phyloP scores from a whole-genome alignment of 2,329 filamentous ascomycete genomes.

The Fusarium floridanum region DNA sequence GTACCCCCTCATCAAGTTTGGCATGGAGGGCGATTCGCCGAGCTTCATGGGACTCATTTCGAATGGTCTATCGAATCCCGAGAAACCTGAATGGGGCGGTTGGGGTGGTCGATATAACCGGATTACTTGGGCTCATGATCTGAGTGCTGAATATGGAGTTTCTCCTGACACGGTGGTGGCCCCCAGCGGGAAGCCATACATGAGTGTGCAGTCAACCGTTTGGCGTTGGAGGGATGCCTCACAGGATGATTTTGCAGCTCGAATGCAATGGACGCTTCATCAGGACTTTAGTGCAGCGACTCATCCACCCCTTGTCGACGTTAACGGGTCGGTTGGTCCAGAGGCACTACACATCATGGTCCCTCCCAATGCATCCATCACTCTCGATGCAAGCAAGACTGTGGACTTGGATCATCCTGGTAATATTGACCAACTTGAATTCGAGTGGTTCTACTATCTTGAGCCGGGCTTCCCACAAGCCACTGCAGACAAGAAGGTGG shows the following conservation, averaged over 20 bases:
- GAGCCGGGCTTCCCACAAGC: neutral
- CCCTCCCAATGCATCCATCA: neutral
- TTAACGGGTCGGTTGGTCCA: neutral
- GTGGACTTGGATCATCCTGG: neutral
- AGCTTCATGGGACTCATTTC: constrained; percentile 4
- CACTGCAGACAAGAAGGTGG: neutral
- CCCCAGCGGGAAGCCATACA: neutral
- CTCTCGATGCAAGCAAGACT: neutral
- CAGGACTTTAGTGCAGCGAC: neutral
- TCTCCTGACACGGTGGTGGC: constrained; percentile 4
- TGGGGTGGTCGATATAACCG: constrained; percentile 22
- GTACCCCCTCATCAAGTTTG: neutral
- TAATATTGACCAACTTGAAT: neutral
- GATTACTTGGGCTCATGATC: neutral
- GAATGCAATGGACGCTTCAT: neutral
- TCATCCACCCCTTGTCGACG: neutral
- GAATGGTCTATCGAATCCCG: constrained; percentile 15
- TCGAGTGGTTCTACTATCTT: neutral
- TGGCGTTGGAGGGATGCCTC: neutral
- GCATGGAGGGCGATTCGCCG: neutral
- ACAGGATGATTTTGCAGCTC: neutral
- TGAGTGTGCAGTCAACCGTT: neutral
- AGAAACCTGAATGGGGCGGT: constrained; percentile 5
- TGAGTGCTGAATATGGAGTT: constrained; percentile 15
- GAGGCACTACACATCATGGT: neutral